A percentile compares a stretch with the other conserved stretches of the same genome.
Conservation (phyloP, 2,329 filamentous ascomycete species). For the Colletotrichum sp. region DNA sequence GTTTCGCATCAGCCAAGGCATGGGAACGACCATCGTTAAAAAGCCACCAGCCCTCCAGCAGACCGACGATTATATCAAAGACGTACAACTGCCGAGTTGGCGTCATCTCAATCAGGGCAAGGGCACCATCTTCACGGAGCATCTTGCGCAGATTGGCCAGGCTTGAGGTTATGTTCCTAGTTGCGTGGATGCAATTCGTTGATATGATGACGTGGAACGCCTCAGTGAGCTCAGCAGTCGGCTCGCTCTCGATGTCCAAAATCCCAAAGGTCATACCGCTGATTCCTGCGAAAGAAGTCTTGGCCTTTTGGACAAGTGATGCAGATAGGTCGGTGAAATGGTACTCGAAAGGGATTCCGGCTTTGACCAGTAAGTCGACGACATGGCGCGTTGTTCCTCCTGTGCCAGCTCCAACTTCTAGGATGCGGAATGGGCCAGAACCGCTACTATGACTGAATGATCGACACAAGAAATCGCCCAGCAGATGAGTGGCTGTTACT, state of each 20-base stretch:
- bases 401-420: slow-evolving; percentile 49
- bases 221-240: slow-evolving; percentile 11
- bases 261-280: slow-evolving; percentile 28
- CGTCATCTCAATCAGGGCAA: slow-evolving; percentile 35
- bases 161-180: background rate
- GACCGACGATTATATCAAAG: slow-evolving; percentile 35
- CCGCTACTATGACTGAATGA: background rate
- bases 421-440: slow-evolving; percentile 33
- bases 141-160: slow-evolving; percentile 23
- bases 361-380: slow-evolving; percentile 26
- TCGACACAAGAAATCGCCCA: slow-evolving; percentile 23
- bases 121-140: slow-evolving; percentile 31
- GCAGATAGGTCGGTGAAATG: slow-evolving; percentile 48
- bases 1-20: slow-evolving; percentile 21
- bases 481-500: slow-evolving; percentile 23
- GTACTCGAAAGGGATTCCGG: slow-evolving; percentile 36
- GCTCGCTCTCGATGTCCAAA: slow-evolving; percentile 33
- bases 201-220: slow-evolving; percentile 36
- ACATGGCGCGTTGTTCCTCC: slow-evolving; percentile 43
- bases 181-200: slow-evolving; percentile 38
- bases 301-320: slow-evolving; percentile 32
- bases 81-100: slow-evolving; percentile 23
- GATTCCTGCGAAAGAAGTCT: slow-evolving; percentile 25
- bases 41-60: slow-evolving; percentile 41
- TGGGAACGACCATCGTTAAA: slow-evolving; percentile 31